phyloP scores from a whole-genome alignment of 2,329 filamentous ascomycete genomes.

The Pyricularia sp. region DNA sequence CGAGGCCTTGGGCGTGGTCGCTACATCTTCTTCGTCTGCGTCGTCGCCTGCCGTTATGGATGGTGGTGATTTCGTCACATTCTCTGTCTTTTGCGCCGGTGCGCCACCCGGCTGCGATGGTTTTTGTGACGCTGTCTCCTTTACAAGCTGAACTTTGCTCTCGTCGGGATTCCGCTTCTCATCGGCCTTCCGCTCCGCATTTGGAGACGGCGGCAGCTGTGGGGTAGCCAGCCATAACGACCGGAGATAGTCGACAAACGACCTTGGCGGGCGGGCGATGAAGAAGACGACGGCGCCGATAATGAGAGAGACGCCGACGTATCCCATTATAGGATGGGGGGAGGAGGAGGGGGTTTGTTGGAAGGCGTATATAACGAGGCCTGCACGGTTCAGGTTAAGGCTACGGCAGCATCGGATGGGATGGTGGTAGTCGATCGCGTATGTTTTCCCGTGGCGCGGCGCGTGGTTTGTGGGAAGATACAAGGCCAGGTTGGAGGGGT shows the following conservation, averaged over 20 bases:
- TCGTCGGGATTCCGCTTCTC: not conserved
- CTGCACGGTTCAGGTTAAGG: not conserved
- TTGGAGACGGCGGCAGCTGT: conserved; percentile 5
- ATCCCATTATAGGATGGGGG: conserved; percentile 32
- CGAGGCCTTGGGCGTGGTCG: conserved; percentile 39
- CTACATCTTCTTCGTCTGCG: conserved; percentile 18
- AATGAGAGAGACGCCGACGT: conserved; percentile 53
- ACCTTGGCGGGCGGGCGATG: conserved; percentile 38
- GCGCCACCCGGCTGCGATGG: not conserved
- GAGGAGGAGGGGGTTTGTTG: not conserved
- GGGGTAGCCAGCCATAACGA: conserved; percentile 11
- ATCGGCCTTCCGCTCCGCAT: conserved; percentile 6
- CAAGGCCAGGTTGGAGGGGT: not conserved
- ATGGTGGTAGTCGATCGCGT: not conserved
- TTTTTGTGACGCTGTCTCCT: not conserved
- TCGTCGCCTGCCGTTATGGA: conserved; percentile 7
- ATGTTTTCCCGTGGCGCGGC: not conserved
- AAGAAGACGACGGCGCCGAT: conserved; percentile 51
- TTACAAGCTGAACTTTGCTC: not conserved
- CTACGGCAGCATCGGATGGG: not conserved
- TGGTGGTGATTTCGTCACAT: not conserved
- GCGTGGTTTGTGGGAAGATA: not conserved
- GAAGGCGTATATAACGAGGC: not conserved
- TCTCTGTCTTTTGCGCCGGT: not conserved
- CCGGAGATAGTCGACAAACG: conserved; percentile 35